Percentiles rank a stretch among this genome's conserved stretches.
phyloP scores from a whole-genome alignment of 805 yeast species.

The Candida piceae region DNA sequence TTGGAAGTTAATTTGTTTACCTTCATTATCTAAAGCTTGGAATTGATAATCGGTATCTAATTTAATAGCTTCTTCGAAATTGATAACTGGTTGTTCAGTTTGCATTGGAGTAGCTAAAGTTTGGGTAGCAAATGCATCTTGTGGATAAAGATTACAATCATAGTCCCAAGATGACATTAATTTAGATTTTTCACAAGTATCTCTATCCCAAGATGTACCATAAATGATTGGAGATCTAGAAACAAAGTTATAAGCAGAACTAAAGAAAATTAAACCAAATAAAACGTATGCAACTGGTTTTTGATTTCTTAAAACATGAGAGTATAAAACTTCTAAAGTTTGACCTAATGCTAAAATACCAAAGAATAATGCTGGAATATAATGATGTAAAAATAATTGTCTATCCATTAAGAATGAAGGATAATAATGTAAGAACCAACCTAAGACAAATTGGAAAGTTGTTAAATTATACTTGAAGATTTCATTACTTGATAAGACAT shows the following conservation, averaged over 20 bases:
- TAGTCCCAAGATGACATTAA: conserved; percentile 78
- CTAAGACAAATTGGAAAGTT: conserved; percentile 54
- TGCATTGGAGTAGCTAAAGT: conserved; percentile 4
- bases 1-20: not conserved
- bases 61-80: conserved; percentile 11
- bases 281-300: conserved; percentile 41
- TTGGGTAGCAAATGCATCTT: conserved; percentile 5
- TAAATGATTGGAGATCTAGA: conserved; percentile 69
- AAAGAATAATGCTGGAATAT: conserved; percentile 88
- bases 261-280: conserved; percentile 43
- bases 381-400: conserved; percentile 90
- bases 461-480: conserved; percentile 64
- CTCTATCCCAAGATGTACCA: conserved; percentile 75
- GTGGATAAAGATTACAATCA: conserved; percentile 60
- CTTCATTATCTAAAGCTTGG: not conserved
- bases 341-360: conserved; percentile 33
- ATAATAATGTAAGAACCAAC: conserved; percentile 66
- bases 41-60: conserved; percentile 1
- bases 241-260: conserved; percentile 50
- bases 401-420: conserved; percentile 88
- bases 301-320: conserved; percentile 30
- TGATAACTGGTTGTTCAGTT: conserved; percentile 6
- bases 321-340: conserved; percentile 26
- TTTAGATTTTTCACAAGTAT: conserved; percentile 57
- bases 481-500: conserved; percentile 36